These are phyloP conservation scores for Paraconiothyrium sp. DNA, from an alignment of 2,329 filamentous ascomycete genomes.

Conservation along the genomic window DNA sequence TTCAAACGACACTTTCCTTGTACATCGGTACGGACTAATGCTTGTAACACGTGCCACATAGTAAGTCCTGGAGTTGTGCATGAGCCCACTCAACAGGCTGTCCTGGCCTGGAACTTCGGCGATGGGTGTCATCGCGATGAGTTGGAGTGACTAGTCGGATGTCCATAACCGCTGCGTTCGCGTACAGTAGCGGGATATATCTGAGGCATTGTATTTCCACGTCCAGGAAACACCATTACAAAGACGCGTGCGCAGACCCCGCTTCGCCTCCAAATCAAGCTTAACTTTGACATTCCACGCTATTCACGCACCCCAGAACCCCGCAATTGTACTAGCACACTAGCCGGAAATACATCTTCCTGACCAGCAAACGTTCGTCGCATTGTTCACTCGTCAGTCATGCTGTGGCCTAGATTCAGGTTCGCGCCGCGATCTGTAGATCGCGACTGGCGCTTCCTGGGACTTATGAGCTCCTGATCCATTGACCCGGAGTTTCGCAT, in stretches of 20 bases:
- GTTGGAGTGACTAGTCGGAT: not conserved
- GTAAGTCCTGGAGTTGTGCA: no score
- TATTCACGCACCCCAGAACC: not conserved
- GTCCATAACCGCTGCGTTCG: not conserved
- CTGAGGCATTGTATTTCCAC: not conserved
- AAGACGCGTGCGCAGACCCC: not conserved
- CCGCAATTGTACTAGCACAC: not conserved
- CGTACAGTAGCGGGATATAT: not conserved
- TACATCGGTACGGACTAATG: no score
- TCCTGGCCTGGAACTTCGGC: no score
- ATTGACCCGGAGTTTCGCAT: not conserved
- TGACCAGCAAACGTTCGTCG: not conserved
- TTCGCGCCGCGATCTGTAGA: not conserved
- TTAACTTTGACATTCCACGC: not conserved
- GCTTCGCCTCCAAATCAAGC: not conserved
- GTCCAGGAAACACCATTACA: not conserved
- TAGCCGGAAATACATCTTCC: conserved; percentile 20
- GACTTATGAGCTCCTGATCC: not conserved
- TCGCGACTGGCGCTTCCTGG: not conserved
- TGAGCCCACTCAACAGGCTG: no score
- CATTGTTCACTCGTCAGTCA: no score
- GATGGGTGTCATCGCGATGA: not conserved
- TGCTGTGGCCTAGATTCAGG: not conserved
- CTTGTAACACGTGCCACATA: no score
- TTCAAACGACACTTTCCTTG: no score